Evolutionary conservation across 225 moss, liverwort and hornwort species (phyloP).

Genomic region (Asterella californica): DNA sequence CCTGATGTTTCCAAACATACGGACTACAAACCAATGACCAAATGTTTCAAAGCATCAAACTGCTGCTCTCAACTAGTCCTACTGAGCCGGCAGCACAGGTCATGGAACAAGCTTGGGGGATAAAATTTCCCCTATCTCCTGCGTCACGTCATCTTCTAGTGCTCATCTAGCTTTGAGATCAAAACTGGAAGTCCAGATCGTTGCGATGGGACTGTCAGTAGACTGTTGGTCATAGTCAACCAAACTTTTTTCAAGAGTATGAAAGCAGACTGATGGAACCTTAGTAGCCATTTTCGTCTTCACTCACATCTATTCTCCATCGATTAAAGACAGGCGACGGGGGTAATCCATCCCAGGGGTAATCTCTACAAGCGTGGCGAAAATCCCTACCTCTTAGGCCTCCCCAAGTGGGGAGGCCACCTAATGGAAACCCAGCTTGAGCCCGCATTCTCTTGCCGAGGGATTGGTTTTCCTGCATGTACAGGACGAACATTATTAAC

Average conservation of each 20-base stretch:
- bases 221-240: neutral
- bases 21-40: neutral
- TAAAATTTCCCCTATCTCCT: too few relatives aligned
- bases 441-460: slow-evolving; percentile 14
- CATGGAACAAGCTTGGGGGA: neutral
- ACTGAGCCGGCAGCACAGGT: neutral
- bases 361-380: neutral
- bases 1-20: neutral
- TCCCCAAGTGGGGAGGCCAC: neutral
- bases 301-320: slow-evolving; percentile 5
- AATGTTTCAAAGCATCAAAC: neutral
- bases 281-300: neutral
- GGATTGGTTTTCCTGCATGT: neutral
- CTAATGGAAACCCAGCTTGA: slow-evolving; percentile 4
- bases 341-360: neutral
- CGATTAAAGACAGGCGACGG: neutral
- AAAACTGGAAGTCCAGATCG: neutral
- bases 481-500: neutral
- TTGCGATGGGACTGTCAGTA: neutral
- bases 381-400: neutral
- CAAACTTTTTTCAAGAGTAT: neutral
- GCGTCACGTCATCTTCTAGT: neutral
- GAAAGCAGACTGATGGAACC: neutral
- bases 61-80: neutral
- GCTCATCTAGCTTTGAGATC: neutral